Base-by-base conservation (phyloP, 768 basidiomycete genomes). In the Multifurca ochricompacta region DNA sequence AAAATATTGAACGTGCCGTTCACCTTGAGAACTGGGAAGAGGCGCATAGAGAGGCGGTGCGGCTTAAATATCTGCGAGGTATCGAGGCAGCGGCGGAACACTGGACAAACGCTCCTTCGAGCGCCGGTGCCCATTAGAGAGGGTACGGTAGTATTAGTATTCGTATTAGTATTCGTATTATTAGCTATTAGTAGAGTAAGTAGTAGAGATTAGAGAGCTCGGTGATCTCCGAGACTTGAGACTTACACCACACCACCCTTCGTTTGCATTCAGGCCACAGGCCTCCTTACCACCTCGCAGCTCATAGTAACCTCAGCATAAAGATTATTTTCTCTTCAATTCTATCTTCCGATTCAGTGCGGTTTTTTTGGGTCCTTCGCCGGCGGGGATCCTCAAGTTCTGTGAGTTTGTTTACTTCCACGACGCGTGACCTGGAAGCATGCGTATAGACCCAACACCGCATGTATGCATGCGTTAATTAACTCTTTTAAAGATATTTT, bases 31-130 rank as follows among this genome's bases (percentile, higher is more conserved):
- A 85, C 51, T 86, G 90, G 81, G 61, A 61, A 4, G 63, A 67
- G 1, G 84, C 79, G 0, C 87, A 82, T 65, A 62, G 63, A 9
- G 78, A 75, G 18, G 77, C 85, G 8, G 76, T 91, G 23, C 76
- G 82, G 61, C 73, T 95, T 23, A 80, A 82, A 60, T 96, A 94
- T 66, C 69, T 91, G 64, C 69, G 80, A 40, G 76, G 82, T 18
- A 80, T 91, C 23, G 68, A 74, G n/a, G 67, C 73, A 8, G 83
- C 82, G 5, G 79, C 73, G 3, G 66, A 67, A 51, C 68, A 63
- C 32, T 69, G 69, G 70, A 68, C 69, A 11, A 40, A 59, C 28
- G 32, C 56, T 28, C 56, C 53, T 16, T 57, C 59, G n/a, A n/a
- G n/a, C n/a, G n/a, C n/a, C 6, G 14, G 53, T 48, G 64, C 67